A percentile compares a stretch with the other conserved stretches of the same genome.
Evolutionary conservation across 2,329 filamentous ascomycete species (phyloP).

Genomic region (Verticillium nonalfalfae): DNA sequence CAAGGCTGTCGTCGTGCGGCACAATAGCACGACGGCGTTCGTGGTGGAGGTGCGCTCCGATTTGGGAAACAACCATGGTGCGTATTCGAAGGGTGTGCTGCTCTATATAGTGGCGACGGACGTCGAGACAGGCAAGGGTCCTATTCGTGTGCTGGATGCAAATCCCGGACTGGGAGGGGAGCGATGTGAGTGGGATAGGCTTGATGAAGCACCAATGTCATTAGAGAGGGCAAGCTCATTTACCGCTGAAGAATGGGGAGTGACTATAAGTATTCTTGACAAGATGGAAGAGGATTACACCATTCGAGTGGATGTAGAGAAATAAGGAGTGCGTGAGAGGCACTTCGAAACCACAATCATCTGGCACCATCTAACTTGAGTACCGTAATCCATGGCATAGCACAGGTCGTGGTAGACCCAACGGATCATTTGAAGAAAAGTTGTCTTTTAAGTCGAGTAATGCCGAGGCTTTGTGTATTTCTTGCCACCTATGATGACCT

Average conservation of each 20-base stretch:
- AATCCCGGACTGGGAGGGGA: slow-evolving; percentile 17
- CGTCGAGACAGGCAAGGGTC: slow-evolving; percentile 19
- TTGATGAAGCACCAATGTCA: slow-evolving; percentile 24
- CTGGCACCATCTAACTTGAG: too few species aligned
- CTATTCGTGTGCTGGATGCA: slow-evolving; percentile 22
- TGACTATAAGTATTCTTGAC: neutral
- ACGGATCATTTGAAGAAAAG: too few species aligned
- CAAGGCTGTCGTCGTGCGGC: slow-evolving; percentile 21
- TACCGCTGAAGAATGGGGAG: neutral
- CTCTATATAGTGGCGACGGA: slow-evolving; percentile 26
- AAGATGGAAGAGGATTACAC: slow-evolving; percentile 3
- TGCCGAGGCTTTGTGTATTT: too few species aligned
- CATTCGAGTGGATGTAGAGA: neutral
- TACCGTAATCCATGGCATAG: too few species aligned
- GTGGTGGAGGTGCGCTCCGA: slow-evolving; percentile 24
- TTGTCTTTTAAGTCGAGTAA: too few species aligned
- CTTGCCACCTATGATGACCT: too few species aligned
- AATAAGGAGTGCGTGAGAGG: too few species aligned
- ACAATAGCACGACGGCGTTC: slow-evolving; percentile 15
- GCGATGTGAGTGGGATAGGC: slow-evolving; percentile 18
- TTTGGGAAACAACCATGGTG: slow-evolving; percentile 14
- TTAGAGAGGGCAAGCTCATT: neutral
- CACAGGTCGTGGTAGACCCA: too few species aligned
- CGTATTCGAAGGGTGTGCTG: slow-evolving; percentile 25
- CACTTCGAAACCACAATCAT: too few species aligned